Evolutionary conservation across 23 red algal species (phyloP), one percentile per base, ranked within the genome.

Genomic region (Chondrus crispus): DNA sequence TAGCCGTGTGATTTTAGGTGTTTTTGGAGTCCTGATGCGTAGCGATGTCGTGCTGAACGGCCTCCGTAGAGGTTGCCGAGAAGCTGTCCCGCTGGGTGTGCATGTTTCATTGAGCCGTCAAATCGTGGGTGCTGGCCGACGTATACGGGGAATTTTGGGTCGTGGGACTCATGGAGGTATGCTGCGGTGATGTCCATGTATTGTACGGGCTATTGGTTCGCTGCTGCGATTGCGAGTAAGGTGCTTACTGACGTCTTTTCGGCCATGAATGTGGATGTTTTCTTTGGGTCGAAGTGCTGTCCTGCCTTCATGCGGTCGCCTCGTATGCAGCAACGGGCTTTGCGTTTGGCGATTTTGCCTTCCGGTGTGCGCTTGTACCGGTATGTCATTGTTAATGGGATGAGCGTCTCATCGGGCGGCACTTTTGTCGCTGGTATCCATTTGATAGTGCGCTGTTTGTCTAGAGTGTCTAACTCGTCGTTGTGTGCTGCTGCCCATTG

Each of bases 161-260:
- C 6, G 50, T 38, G 75, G 14, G 41, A 10, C 53, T 80, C 87
- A 40, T 91, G 8, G 8, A 69, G 58, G 24, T 66, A 91, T 68
- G 73, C 72, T 10, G 70, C 46, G 2, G 26, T 80, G 37, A 80
- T 74, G 35, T 91, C 87, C n/a, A 91, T 49, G 43, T 86, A 58
- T 37, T 39, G 26, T 32, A 44, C 22, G 37, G 16, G 4, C 7
- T 26, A 69, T 45, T 41, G 32, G 44, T 86, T 13, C 33, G n/a
- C 4, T 20, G 82, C 82, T 37, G 54, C 33, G 37, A 86, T 28
- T 19, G 35, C 58, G 46, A 86, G 40, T 2, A 91, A n/a, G 6
- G 70, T 14, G 24, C 72, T 2, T 5, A 91, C 39, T 14, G 72
- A 52, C 14, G 40, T 53, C 43, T 81, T 80, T n/a, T 64, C 14